These are phyloP conservation scores for Barbatosphaeria neglecta DNA, from an alignment of 495 filamentous ascomycete species.

Conservation along the genomic window DNA sequence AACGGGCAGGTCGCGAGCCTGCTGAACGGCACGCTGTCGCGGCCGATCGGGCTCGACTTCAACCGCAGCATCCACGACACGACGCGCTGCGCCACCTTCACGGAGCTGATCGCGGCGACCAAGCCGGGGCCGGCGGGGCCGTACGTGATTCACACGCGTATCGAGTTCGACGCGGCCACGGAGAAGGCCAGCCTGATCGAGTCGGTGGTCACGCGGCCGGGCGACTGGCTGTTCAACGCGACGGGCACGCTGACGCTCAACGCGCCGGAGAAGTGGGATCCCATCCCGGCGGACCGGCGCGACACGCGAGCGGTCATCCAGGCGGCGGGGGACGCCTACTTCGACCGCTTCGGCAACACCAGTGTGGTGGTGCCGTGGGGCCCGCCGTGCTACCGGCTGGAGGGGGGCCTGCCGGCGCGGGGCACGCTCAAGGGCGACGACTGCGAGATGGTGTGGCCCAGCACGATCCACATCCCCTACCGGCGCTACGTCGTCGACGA, in stretches of 20 bases:
- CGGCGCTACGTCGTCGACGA: conserved; percentile 26
- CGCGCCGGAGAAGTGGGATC: conserved; percentile 25
- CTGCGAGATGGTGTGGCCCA: conserved; percentile 18
- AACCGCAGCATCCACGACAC: conserved; percentile 28
- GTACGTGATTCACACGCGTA: conserved; percentile 23
- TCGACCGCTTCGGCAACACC: conserved; percentile 15
- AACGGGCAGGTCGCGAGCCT: conserved; percentile 15
- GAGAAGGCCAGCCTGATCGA: conserved; percentile 21
- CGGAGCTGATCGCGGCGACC: conserved; percentile 22
- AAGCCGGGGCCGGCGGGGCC: conserved; percentile 11
- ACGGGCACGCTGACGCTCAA: conserved; percentile 22
- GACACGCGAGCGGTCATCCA: conserved; percentile 17
- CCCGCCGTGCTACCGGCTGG: conserved; percentile 20
- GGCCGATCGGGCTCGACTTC: conserved; percentile 24
- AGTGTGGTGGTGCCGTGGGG: conserved; percentile 18
- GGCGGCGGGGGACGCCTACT: conserved; percentile 18
- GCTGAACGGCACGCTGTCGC: conserved; percentile 15
- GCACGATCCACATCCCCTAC: conserved; percentile 15
- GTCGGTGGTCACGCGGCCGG: conserved; percentile 20
- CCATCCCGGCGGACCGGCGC: conserved; percentile 20
- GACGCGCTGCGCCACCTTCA: conserved; percentile 26
- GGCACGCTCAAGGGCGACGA: conserved; percentile 15
- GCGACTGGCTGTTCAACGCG: conserved; percentile 28
- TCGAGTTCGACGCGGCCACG: conserved; percentile 11
- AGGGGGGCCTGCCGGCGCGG: conserved; percentile 22